Percentiles rank a stretch among this genome's conserved stretches.
Conservation (phyloP, 805 yeast genomes). For the Candida parachauliodes region DNA sequence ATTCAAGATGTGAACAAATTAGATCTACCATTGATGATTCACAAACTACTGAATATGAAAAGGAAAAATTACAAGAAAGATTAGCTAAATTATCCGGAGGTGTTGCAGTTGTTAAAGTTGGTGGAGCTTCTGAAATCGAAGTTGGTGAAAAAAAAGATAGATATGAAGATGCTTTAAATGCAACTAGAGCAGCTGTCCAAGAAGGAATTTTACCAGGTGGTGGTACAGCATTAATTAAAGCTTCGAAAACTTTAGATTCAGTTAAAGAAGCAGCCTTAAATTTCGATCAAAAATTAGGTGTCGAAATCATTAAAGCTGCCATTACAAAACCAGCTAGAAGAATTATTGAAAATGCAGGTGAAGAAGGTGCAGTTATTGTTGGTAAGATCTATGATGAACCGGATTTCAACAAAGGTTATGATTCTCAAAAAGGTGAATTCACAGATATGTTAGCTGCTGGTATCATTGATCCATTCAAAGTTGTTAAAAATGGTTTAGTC, state of each 20-base stretch:
- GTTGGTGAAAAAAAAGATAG: slow-evolving; percentile 99
- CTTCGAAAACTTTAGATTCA: slow-evolving; percentile 68
- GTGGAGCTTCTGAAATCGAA: slow-evolving; percentile 96
- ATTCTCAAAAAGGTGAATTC: slow-evolving; percentile 87
- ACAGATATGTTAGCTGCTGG: slow-evolving; percentile 96
- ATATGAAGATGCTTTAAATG: slow-evolving; percentile 96
- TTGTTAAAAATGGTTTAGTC: slow-evolving; percentile 89
- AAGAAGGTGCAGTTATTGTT: slow-evolving; percentile 94
- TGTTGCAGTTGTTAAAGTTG: slow-evolving; percentile 97
- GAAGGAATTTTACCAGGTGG: slow-evolving; percentile 99
- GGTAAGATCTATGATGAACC: slow-evolving; percentile 72
- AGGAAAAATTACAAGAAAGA: slow-evolving; percentile 95
- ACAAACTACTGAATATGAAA: slow-evolving; percentile 84
- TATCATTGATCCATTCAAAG: slow-evolving; percentile 98
- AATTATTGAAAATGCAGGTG: slow-evolving; percentile 95
- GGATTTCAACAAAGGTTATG: slow-evolving; percentile 87
- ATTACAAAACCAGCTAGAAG: slow-evolving; percentile 93
- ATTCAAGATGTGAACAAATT: slow-evolving; percentile 90
- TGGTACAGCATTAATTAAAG: slow-evolving; percentile 96
- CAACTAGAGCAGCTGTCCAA: slow-evolving; percentile 98
- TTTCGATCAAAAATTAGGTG: slow-evolving; percentile 96
- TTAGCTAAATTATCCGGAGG: slow-evolving; percentile 96
- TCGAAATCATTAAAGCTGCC: slow-evolving; percentile 87
- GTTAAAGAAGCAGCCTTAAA: slow-evolving; percentile 65
- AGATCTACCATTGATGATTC: slow-evolving; percentile 73